Evolutionary conservation across 306 rosid species (phyloP), one percentile per base, ranked within the genome.

Genomic region (Malus orientalis): DNA sequence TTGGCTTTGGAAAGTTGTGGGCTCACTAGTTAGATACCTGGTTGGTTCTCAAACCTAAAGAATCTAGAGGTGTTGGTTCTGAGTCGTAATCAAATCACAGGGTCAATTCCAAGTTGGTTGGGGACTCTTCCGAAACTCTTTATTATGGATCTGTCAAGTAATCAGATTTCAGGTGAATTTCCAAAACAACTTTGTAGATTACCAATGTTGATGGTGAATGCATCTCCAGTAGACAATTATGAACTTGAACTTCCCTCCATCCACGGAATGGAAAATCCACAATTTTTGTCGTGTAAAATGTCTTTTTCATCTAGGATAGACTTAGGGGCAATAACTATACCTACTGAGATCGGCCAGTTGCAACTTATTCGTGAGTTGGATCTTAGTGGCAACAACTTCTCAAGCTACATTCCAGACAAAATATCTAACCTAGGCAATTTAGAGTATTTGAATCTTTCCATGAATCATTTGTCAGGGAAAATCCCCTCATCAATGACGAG

Each of bases 261-360:
- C 1, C 1, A 4, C 0, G 0, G 0, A 0, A 4, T 0, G 0
- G 1, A 6, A 53, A 16, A 53, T 18, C 22, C 7, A 53, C 0
- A 0, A 1, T 18, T 6, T 53, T 2, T 14, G 20, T 1, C 0
- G 4, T 0, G 1, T 7, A 53, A 0, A 18, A 0, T 2, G 10
- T 8, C 44, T 40, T 7, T 8, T 11, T 2, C 2, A 23, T 40
- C 44, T 0, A 40, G 11, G 44, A 40, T 40, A 40, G 11, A 0
- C 44, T 3, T 40, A 8, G 2, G 0, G 0, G 0, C 11, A 40
- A 8, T 40, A 40, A 0, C 44, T 8, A 40, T 8, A 40, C 44
- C 44, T 8, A 40, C 44, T 40, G 11, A 40, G 22, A 53, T 53
- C 3, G 10, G 10, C 10, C 10, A 18, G 18, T 53, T 53, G 22